Base-by-base conservation (phyloP, 257 asterid species). In the Fraxinus americana region DNA sequence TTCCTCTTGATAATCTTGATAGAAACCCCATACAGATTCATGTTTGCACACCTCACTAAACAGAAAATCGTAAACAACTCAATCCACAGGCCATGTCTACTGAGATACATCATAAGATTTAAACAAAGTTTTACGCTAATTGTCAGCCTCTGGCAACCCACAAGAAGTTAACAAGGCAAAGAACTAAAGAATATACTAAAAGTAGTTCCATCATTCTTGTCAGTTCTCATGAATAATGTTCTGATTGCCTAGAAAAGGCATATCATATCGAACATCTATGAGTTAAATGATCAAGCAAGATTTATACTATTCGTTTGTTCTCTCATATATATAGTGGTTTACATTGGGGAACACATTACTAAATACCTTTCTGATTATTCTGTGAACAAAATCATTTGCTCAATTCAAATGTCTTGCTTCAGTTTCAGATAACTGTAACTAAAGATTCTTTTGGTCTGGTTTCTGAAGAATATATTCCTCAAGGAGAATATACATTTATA, bases 401-500 rank as follows among this genome's bases (percentile, higher is more conserved):
- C 41, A 67, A 21, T 43, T 9, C 30, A 16, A 30, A 59, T 72
- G 16, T 29, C 32, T 63, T 39, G 52, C 13, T 61, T 67, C 43
- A 65, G 36, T 69, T 36, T 38, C 66, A 57, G 69, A 70, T 59
- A 17, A 63, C 10, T 23, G 34, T 3, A 29, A 74, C 48, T 21
- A 27, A 12, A 70, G 72, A 79, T 54, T 76, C 82, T 70, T 32
- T 50, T 72, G 73, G 38, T 70, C 52, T 54, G 71, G 61, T 81
- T 75, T 67, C 48, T 45, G 82, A 77, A 79, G 83, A 78, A 82
- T 81, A 82, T 80, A 85, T 82, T 84, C 88, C 74, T 67, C 19
- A 21, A 30, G 23, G 38, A 50, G 39, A 13, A 57, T 73, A 17
- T 70, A 68, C 14, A 34, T 34, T 34, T n/a, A n/a, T n/a, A n/a